Evolutionary conservation across 2,329 filamentous ascomycete genomes (phyloP).

Genomic region (Leptographium lundbergii): DNA sequence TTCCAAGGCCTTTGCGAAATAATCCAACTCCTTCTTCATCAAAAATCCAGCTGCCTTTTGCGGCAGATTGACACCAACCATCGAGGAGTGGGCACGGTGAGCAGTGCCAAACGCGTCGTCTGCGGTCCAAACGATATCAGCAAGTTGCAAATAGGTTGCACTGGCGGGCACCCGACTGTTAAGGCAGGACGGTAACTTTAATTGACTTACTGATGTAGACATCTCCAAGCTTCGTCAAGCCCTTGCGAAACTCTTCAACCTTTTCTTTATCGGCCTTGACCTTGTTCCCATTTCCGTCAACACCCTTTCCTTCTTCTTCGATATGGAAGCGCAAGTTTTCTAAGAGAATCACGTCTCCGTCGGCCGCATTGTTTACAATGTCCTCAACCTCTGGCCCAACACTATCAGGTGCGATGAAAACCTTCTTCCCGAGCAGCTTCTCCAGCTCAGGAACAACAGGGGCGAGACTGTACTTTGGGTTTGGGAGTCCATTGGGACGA

Average conservation of each 20-base stretch:
- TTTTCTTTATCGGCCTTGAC: slow-evolving; percentile 91
- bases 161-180: not conserved
- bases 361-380: slow-evolving; percentile 68
- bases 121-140: slow-evolving; percentile 23
- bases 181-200: not conserved
- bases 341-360: slow-evolving; percentile 76
- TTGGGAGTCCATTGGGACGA: slow-evolving; percentile 79
- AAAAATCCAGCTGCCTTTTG: slow-evolving; percentile 97
- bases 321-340: slow-evolving; percentile 98
- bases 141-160: not conserved
- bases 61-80: slow-evolving; percentile 92
- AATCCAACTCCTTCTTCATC: slow-evolving; percentile 99
- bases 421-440: slow-evolving; percentile 72
- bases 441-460: slow-evolving; percentile 84
- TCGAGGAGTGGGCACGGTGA: slow-evolving; percentile 96
- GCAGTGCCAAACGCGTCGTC: slow-evolving; percentile 98
- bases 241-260: slow-evolving; percentile 89
- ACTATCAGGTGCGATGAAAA: slow-evolving; percentile 81
- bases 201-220: slow-evolving; percentile 76
- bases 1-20: slow-evolving; percentile 96
- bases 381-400: slow-evolving; percentile 86
- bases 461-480: slow-evolving; percentile 89
- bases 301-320: slow-evolving; percentile 94
- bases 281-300: slow-evolving; percentile 93
- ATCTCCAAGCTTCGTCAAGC: slow-evolving; percentile 85